Evolutionary conservation across 768 basidiomycete species (phyloP).

Genomic region (Leccinum olivaceopallidum): DNA sequence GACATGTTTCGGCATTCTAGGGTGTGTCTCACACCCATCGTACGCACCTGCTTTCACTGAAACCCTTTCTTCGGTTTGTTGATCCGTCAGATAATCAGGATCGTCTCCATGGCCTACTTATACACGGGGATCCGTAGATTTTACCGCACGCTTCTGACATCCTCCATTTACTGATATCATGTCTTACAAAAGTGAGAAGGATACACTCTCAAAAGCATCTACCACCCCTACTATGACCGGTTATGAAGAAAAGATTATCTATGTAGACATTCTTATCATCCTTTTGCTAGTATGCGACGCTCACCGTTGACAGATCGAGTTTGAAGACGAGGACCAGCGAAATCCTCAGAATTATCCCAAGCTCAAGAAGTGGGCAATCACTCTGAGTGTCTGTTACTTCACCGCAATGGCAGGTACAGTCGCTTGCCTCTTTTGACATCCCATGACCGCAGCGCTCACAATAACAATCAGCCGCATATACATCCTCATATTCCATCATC

Average conservation of each 20-base stretch:
- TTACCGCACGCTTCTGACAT: neutral
- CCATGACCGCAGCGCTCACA: neutral
- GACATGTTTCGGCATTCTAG: neutral
- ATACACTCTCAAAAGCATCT: neutral
- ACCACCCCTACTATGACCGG: neutral
- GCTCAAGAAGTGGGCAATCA: constrained; percentile 44
- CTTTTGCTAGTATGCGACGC: neutral
- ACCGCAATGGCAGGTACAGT: constrained; percentile 24
- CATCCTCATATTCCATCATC: constrained; percentile 55
- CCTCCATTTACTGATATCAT: constrained; percentile 5
- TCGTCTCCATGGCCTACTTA: constrained; percentile 14
- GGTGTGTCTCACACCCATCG: neutral
- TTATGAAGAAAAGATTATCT: constrained; percentile 10
- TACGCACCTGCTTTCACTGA: neutral
- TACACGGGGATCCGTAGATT: constrained; percentile 1
- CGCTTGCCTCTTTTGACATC: neutral
- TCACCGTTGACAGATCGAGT: constrained; percentile 38
- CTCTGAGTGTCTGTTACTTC: constrained; percentile 30
- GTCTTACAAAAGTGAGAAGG: constrained; percentile 8
- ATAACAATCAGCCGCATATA: constrained; percentile 42
- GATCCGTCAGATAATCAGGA: constrained; percentile 2
- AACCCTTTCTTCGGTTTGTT: neutral
- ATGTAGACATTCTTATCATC: constrained; percentile 2
- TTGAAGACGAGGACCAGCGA: constrained; percentile 38
- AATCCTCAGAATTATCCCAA: constrained; percentile 40